phyloP scores from a whole-genome alignment of 768 basidiomycete species.

The Kwoniella europaea region DNA sequence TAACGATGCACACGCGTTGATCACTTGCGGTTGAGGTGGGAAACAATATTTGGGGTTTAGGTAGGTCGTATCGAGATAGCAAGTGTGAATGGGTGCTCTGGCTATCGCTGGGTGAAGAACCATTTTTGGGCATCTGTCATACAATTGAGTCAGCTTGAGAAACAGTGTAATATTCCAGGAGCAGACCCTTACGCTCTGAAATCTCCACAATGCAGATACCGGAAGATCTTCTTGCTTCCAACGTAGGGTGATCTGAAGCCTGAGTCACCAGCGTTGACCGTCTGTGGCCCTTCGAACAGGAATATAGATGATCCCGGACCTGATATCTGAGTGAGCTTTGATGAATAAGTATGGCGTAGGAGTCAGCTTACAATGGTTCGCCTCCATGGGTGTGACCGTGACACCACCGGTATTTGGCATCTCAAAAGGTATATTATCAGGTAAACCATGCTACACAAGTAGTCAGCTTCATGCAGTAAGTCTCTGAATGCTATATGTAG shows the following conservation, averaged over 20 bases:
- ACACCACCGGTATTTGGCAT: conserved; percentile 86
- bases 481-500: too few species aligned
- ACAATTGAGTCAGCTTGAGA: background rate
- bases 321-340: conserved; percentile 20
- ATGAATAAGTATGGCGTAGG: background rate
- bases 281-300: conserved; percentile 90
- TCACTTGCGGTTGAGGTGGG: conserved; percentile 91
- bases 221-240: conserved; percentile 72
- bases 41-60: conserved; percentile 93
- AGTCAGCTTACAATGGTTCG: conserved; percentile 83
- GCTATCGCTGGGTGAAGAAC: conserved; percentile 80
- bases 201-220: conserved; percentile 93
- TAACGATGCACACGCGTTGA: conserved; percentile 87
- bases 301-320: conserved; percentile 91
- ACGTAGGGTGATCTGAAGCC: conserved; percentile 72
- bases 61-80: conserved; percentile 97
- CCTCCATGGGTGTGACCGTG: conserved; percentile 89
- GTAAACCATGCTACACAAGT: conserved; percentile 66
- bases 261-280: conserved; percentile 84
- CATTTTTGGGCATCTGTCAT: conserved; percentile 77
- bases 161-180: too few species aligned
- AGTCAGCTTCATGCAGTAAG: conserved; percentile 11
- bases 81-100: conserved; percentile 79
- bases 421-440: conserved; percentile 74
- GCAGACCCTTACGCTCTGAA: conserved; percentile 53